Evolutionary conservation across 2,329 filamentous ascomycete species (phyloP).

Genomic region (Ceratocystis destructans): DNA sequence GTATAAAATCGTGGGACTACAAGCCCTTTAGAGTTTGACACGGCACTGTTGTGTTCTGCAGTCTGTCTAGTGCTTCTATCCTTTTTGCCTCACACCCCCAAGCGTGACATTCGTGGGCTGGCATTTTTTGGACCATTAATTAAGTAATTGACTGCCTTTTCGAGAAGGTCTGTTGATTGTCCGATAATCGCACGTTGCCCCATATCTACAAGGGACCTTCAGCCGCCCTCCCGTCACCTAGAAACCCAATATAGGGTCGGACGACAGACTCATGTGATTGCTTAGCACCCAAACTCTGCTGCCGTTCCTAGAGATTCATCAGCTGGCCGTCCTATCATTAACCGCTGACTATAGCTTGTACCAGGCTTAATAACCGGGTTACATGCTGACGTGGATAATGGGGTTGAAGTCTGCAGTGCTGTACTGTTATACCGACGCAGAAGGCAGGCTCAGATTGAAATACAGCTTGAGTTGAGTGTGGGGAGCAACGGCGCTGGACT

Average conservation of each 20-base stretch:
- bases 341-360: not conserved
- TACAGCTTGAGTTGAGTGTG: not conserved
- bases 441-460: not conserved
- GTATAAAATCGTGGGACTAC: too few relatives aligned
- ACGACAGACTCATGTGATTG: not conserved
- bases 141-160: too few relatives aligned
- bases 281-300: not conserved
- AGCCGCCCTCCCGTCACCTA: not conserved
- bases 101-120: too few relatives aligned
- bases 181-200: too few relatives aligned
- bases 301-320: not conserved
- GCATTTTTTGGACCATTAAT: too few relatives aligned
- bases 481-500: too few relatives aligned
- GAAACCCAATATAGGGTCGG: too few relatives aligned
- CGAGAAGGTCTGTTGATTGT: too few relatives aligned
- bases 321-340: not conserved
- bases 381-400: constrained; percentile 1
- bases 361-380: not conserved
- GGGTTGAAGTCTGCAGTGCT: not conserved
- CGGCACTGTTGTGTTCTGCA: too few relatives aligned
- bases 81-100: too few relatives aligned
- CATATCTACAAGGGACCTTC: not conserved
- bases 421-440: not conserved
- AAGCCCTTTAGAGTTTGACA: too few relatives aligned
- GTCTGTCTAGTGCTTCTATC: too few relatives aligned